Base-by-base conservation (phyloP, 2,329 filamentous ascomycete species). In the Lachnellula willkommii region DNA sequence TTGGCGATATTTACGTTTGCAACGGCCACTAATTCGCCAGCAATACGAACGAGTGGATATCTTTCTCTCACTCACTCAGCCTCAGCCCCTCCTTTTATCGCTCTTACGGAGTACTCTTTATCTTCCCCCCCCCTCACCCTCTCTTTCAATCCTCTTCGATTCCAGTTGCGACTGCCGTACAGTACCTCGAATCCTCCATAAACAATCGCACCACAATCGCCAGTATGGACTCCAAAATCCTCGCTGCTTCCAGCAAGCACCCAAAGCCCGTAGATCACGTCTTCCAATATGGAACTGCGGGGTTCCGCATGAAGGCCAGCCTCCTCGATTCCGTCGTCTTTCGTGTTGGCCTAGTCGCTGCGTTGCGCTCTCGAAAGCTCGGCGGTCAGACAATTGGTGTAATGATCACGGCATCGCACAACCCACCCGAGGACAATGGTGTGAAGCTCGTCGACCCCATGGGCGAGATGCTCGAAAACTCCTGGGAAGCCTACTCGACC, bases 371-470 rank as follows among this genome's bases (percentile, higher is more conserved):
- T 63, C 89, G 90, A 71, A 95, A 94, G 75, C 83, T 95, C 66
- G 87, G 87, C 71, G 88, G 91, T 62, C 89, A 95, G 77, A 88
- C 90, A 66, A 95, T 99, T 69, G 94, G 94, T 69, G 87, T 99
- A 64, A 96, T 96, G 91, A 89, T 96, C 72, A 96, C 91, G 43
- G 91, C 91, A 60, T 95, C 89, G 68, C 91, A 96, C 79, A 96
- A 96, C 74, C 89, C 89, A 17, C 87, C 91, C 36, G 80, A 84
- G 65, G 91, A 96, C 74, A 96, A 96, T 72, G 91, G 91, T 51
- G 88, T 96, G 72, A 96, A 96, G 80, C 84, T 99, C 65, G 90
- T 99, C 61, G 94, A 99, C 73, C 94, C 94, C 12, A 88, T 95
- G 86, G 93, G 94, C 63, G 94, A 97, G 73, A 97, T 97, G 94